Percentiles rank a stretch among this genome's conserved stretches.
Evolutionary conservation across 129 eudicot genomes (phyloP).

Genomic region (Tanacetum coccineum): DNA sequence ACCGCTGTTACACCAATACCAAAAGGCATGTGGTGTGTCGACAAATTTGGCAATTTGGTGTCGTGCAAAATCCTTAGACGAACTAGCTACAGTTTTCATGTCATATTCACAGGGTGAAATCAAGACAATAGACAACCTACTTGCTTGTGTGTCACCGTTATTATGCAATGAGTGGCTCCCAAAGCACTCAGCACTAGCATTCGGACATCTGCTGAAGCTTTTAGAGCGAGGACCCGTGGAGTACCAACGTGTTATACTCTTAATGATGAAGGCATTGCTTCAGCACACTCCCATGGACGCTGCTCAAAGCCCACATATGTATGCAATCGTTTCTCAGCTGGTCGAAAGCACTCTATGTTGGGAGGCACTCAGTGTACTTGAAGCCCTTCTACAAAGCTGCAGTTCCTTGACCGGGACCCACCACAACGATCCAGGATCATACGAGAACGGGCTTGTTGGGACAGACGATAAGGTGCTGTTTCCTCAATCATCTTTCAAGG

Average conservation of each 20-base stretch:
- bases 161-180: constrained; percentile 94
- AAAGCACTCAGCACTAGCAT: constrained; percentile 84
- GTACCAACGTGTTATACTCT: constrained; percentile 84
- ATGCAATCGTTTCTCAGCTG: constrained; percentile 90
- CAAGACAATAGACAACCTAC: constrained; percentile 68
- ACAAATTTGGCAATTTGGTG: constrained; percentile 85
- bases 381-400: constrained; percentile 97
- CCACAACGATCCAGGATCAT: constrained; percentile 45
- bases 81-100: constrained; percentile 74
- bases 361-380: constrained; percentile 97
- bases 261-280: constrained; percentile 86
- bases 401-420: constrained; percentile 77
- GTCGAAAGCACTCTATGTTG: constrained; percentile 97
- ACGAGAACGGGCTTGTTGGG: constrained; percentile 69
- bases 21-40: constrained; percentile 79
- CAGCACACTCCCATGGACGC: constrained; percentile 97
- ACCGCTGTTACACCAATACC: constrained; percentile 60
- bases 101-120: constrained; percentile 78
- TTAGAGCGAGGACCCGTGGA: constrained; percentile 92
- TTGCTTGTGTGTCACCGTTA: constrained; percentile 81
- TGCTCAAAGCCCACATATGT: constrained; percentile 98
- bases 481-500: constrained; percentile 91
- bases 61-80: constrained; percentile 69
- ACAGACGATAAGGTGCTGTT: constrained; percentile 69
- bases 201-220: constrained; percentile 81